These are phyloP conservation scores for Sporisorium exsertum DNA, from an alignment of 1,284 basidiomycete species.

Conservation along the genomic window DNA sequence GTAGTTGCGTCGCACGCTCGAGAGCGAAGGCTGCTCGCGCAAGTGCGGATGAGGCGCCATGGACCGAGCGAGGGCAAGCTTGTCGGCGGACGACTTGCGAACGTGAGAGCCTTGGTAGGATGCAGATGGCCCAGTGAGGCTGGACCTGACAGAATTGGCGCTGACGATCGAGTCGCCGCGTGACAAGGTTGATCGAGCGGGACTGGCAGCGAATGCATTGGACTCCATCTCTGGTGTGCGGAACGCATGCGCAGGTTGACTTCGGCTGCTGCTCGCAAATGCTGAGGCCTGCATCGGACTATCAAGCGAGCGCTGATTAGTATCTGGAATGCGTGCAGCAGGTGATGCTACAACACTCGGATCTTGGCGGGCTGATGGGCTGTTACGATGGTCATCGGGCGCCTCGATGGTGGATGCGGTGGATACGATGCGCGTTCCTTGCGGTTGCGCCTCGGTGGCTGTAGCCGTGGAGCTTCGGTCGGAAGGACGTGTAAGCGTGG, in stretches of 20 bases:
- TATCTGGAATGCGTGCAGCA: background rate
- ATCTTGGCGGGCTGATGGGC: background rate
- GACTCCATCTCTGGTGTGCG: conserved; percentile 33
- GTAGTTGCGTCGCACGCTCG: conserved; percentile 39
- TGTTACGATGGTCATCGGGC: background rate
- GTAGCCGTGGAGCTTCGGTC: conserved; percentile 33
- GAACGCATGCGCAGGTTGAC: conserved; percentile 1
- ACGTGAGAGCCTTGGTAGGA: conserved; percentile 27
- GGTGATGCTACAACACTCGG: background rate
- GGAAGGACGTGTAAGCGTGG: conserved; percentile 15
- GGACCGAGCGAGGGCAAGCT: conserved; percentile 29
- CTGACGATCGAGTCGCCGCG: conserved; percentile 24
- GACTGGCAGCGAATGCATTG: conserved; percentile 13
- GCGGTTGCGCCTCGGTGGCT: conserved; percentile 18
- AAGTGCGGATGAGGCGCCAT: conserved; percentile 35
- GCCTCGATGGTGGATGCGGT: conserved; percentile 36
- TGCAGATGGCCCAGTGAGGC: conserved; percentile 16
- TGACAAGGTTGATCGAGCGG: conserved; percentile 21
- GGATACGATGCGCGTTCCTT: conserved; percentile 22
- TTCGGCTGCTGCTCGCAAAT: background rate
- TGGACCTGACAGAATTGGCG: conserved; percentile 22
- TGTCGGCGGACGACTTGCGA: conserved; percentile 42
- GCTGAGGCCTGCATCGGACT: background rate
- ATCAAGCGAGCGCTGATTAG: background rate
- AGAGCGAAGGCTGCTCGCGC: conserved; percentile 43